phyloP scores from a whole-genome alignment of 2,329 filamentous ascomycete genomes.

The Penicillium sp. region DNA sequence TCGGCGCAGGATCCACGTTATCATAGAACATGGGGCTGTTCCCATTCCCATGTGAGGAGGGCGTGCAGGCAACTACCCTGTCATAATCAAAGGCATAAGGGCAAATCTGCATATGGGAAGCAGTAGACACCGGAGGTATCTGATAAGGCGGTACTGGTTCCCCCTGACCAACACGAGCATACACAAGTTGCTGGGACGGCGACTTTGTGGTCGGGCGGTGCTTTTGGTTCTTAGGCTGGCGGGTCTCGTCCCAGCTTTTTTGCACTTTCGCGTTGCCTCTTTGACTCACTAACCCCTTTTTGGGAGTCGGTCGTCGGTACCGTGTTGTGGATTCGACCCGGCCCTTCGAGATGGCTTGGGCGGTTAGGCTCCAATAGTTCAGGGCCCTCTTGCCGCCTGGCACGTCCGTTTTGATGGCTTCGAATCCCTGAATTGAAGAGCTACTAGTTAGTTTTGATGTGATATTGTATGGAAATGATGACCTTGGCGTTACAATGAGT shows the following conservation, averaged over 20 bases:
- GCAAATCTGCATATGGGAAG: background rate
- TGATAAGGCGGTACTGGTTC: background rate
- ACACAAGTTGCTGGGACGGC: too few species aligned
- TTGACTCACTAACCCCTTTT: constrained; percentile 37
- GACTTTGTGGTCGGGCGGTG: too few species aligned
- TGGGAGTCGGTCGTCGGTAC: constrained; percentile 59
- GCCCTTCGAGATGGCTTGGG: constrained; percentile 66
- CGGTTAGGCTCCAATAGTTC: constrained; percentile 76
- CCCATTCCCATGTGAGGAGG: constrained; percentile 20
- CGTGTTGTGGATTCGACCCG: constrained; percentile 79
- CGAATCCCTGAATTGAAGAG: constrained; percentile 33
- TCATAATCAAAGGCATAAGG: constrained; percentile 9
- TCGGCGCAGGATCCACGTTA: constrained; percentile 20
- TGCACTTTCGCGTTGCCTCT: constrained; percentile 24
- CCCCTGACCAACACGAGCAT: too few species aligned
- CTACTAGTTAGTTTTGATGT: background rate
- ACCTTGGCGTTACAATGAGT: background rate
- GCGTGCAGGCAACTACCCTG: constrained; percentile 31
- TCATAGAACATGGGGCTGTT: constrained; percentile 29
- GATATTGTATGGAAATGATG: background rate
- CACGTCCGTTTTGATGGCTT: constrained; percentile 56
- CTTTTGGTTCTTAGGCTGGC: background rate
- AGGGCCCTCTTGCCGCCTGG: constrained; percentile 53
- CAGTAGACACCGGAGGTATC: background rate
- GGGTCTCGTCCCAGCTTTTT: background rate